Percentiles rank a stretch among this genome's conserved stretches.
These are phyloP conservation scores for Ceratobasidium sp. DNA, from an alignment of 1,284 basidiomycete genomes.

Conservation along the genomic window DNA sequence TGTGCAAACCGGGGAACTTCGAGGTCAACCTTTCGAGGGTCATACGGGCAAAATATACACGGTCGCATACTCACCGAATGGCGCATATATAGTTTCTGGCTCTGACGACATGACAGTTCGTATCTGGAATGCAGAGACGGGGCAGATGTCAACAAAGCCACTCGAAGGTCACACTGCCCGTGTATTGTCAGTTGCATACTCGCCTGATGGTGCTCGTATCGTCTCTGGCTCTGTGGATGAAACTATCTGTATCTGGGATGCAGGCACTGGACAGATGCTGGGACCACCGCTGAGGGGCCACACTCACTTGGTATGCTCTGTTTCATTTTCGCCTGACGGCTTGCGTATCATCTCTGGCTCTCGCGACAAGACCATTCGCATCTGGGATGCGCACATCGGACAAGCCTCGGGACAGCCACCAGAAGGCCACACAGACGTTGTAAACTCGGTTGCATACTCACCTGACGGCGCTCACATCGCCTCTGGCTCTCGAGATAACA, in stretches of 20 bases:
- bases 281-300: too few species aligned
- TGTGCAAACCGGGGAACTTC: not conserved
- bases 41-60: not conserved
- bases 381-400: too few species aligned
- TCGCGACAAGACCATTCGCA: too few species aligned
- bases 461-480: conserved; percentile 30
- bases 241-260: not conserved
- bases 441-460: conserved; percentile 23
- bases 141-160: not conserved
- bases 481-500: not conserved
- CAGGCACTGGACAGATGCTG: too few species aligned
- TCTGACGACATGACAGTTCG: too few species aligned
- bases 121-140: not conserved
- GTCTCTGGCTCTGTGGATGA: conserved; percentile 15
- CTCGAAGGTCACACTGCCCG: not conserved
- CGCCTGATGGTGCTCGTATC: conserved; percentile 13
- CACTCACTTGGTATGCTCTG: too few species aligned
- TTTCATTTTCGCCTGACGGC: too few species aligned
- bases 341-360: too few species aligned
- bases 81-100: not conserved
- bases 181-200: conserved; percentile 24
- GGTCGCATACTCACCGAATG: conserved; percentile 36
- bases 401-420: conserved; percentile 44
- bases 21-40: not conserved
- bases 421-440: conserved; percentile 39